Evolutionary conservation across 306 rosid species (phyloP), one percentile per base, ranked within the genome.

Genomic region (Chamaecrista fasciculata): DNA sequence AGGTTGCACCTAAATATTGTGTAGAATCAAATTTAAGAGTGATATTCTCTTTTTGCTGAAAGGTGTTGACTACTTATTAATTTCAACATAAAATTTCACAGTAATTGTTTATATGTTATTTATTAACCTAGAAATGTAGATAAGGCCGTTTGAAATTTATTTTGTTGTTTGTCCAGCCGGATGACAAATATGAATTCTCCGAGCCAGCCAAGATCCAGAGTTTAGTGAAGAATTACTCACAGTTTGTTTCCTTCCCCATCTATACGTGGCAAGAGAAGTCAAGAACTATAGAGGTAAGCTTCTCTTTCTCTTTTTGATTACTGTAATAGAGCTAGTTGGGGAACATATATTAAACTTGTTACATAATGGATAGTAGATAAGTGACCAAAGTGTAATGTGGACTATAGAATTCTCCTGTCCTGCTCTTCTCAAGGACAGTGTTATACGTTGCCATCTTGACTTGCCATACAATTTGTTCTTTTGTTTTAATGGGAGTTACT

Each of bases 181-280:
- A 90, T 78, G 99, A 95, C 84, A 94, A 94, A 79, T 91, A 89
- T 80, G 99, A 95, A 67, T 95, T 91, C 84, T 71, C 96, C 10
- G 99, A 95, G 80, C 90, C 99, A 0, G 48, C 86, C 46, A 86
- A 71, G 80, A 84, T 95, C 79, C 96, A 91, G 85, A 75, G 82
- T 84, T 81, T 95, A 86, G 99, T 95, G 76, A 91, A 91, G 84
- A 95, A 95, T 72, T 95, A 95, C 83, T 95, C 99, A 4, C 99
- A 91, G 75, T 95, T 95, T 73, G 97, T 95, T 72, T 95, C 99
- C 75, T 91, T 95, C 83, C 99, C 99, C 44, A 95, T 95, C 69
- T 95, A 72, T 42, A 91, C 97, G 50, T 95, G 99, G 99, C 89
- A 87, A 79, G 99, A 95, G 78, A 95, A 95, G 50, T 85, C 99